Evolutionary conservation across 2,329 filamentous ascomycete species (phyloP).

Genomic region (Fusarium pseudocircinatum): DNA sequence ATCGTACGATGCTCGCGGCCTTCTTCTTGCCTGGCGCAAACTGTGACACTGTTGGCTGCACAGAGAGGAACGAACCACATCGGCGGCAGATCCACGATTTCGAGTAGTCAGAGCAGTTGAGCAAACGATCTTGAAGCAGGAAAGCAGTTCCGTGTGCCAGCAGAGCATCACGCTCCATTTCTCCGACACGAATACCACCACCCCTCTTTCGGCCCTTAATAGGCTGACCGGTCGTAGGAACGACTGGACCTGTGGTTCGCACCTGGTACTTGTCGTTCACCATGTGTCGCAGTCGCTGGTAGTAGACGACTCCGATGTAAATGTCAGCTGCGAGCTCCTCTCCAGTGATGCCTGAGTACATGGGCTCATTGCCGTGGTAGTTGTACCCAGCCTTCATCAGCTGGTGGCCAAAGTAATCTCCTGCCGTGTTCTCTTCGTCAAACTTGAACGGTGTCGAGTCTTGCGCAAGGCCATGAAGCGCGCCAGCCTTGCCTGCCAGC

Average conservation of each 20-base stretch:
- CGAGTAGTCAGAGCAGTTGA: constrained; percentile 97
- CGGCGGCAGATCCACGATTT: constrained; percentile 87
- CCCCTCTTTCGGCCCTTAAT: constrained; percentile 97
- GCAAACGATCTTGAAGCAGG: constrained; percentile 90
- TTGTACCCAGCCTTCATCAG: constrained; percentile 96
- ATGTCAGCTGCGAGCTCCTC: constrained; percentile 95
- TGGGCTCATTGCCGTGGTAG: constrained; percentile 97
- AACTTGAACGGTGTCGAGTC: constrained; percentile 97
- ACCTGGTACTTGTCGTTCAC: constrained; percentile 99
- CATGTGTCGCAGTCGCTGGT: constrained; percentile 98
- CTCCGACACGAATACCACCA: constrained; percentile 97
- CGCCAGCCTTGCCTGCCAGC: constrained; percentile 91
- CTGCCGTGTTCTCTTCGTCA: constrained; percentile 89
- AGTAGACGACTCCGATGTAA: constrained; percentile 96
- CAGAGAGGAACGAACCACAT: constrained; percentile 91
- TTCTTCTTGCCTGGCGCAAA: constrained; percentile 70
- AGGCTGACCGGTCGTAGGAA: constrained; percentile 89
- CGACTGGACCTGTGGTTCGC: constrained; percentile 92
- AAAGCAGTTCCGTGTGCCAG: constrained; percentile 96
- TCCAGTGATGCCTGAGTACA: constrained; percentile 97
- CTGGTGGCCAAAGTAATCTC: constrained; percentile 95
- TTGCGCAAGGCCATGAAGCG: constrained; percentile 93
- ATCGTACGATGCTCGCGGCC: constrained; percentile 76
- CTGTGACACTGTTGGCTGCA: constrained; percentile 79
- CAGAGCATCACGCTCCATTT: constrained; percentile 97